These are phyloP conservation scores for Penicillium canariense DNA, from an alignment of 495 filamentous ascomycete genomes.

Conservation along the genomic window DNA sequence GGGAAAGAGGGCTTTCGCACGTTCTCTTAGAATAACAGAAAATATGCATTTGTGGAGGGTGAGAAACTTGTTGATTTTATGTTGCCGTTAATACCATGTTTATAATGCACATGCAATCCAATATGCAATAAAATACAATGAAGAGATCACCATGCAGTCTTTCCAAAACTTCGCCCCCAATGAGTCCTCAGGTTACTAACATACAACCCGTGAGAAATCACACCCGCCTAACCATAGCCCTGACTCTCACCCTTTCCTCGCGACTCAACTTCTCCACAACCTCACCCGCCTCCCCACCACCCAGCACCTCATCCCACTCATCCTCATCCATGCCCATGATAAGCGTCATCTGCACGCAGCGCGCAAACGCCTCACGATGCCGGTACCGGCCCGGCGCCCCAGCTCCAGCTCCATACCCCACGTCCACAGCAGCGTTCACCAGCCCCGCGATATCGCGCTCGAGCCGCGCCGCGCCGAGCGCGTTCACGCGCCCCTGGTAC, in stretches of 20 bases:
- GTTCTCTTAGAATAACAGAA: no score
- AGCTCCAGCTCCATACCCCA: conserved; percentile 43
- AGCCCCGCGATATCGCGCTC: conserved; percentile 86
- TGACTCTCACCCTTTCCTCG: conserved; percentile 61
- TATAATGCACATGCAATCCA: background rate
- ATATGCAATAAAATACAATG: no score
- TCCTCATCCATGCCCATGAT: conserved; percentile 97
- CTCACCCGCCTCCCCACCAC: conserved; percentile 40
- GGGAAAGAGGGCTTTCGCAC: no score
- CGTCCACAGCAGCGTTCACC: conserved; percentile 69
- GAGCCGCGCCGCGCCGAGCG: conserved; percentile 79
- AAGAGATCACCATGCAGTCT: no score
- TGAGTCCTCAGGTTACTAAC: no score
- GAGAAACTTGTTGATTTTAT: no score
- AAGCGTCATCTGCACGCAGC: conserved; percentile 79
- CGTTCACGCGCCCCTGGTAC: conserved; percentile 75
- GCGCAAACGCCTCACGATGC: conserved; percentile 75
- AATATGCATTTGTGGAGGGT: no score
- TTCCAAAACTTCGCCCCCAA: no score
- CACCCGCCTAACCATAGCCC: conserved; percentile 54
- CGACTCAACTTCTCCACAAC: conserved; percentile 50
- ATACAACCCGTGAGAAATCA: no score
- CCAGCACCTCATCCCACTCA: conserved; percentile 80
- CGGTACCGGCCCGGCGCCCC: conserved; percentile 55
- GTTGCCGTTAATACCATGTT: background rate